These are phyloP conservation scores for Phytophthora aleatoria DNA, from an alignment of 352 stramenopile genomes.

Conservation along the genomic window DNA sequence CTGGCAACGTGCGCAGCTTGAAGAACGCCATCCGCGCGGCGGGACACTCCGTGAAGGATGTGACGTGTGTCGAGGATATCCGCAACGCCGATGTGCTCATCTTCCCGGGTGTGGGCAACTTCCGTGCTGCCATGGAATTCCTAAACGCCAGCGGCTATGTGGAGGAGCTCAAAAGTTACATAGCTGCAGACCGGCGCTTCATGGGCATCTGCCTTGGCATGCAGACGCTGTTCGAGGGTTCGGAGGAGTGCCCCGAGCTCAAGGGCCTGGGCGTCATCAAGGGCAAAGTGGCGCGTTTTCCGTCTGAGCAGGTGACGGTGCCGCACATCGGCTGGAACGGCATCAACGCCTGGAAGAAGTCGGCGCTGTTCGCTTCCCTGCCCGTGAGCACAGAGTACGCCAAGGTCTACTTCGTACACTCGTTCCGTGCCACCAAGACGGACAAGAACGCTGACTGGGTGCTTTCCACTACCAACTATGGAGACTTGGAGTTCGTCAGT, in stretches of 20 bases:
- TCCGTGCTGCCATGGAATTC: conserved; percentile 91
- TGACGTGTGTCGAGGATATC: conserved; percentile 92
- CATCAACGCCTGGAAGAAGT: conserved; percentile 89
- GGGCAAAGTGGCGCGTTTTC: conserved; percentile 92
- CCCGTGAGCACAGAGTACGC: conserved; percentile 39
- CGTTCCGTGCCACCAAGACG: conserved; percentile 86
- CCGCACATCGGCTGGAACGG: conserved; percentile 99
- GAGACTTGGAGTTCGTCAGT: conserved; percentile 91
- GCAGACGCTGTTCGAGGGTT: conserved; percentile 98
- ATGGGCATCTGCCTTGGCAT: conserved; percentile 98
- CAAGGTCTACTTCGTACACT: conserved; percentile 98
- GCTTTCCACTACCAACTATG: conserved; percentile 96
- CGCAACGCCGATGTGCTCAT: conserved; percentile 80
- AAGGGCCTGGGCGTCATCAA: conserved; percentile 93
- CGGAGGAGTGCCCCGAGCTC: conserved; percentile 90
- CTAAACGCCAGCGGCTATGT: conserved; percentile 91
- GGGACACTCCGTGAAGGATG: conserved; percentile 90
- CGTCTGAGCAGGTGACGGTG: conserved; percentile 78
- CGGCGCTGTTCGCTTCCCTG: conserved; percentile 63
- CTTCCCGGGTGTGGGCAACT: conserved; percentile 88
- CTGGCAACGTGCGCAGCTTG: conserved; percentile 98
- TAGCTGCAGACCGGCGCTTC: conserved; percentile 89
- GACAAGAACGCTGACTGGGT: conserved; percentile 91
- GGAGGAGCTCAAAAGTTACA: conserved; percentile 89
- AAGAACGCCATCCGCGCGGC: conserved; percentile 95